Base-by-base conservation (phyloP, 495 filamentous ascomycete species). In the Penicillium antarcticum region DNA sequence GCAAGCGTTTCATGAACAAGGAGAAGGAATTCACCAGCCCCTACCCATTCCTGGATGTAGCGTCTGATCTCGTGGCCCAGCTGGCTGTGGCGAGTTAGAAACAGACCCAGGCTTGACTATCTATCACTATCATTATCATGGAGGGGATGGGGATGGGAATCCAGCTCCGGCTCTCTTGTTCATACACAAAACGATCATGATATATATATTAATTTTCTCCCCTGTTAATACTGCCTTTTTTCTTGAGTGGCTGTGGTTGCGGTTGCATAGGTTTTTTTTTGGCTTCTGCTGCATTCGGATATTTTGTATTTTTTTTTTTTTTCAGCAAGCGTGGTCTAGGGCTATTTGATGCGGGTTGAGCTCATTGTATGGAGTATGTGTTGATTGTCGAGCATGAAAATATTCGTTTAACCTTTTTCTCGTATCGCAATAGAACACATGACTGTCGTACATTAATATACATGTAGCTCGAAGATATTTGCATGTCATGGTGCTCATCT, bases 21-120 rank as follows among this genome's bases (percentile, higher is more conserved):
- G 78, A 80, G 54, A 80, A 80, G 59, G 78, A 80, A 53, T 73
- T 80, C 16, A 79, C 75, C 13, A 79, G 75, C 49, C 77, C 78
- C 9, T 79, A 81, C 62, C 78, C 78, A 3, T 81, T 79, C 69
- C 66, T 81, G 9, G 78, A 81, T 55, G 71, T 81, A 42, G 75
- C 78, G 40, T 80, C 76, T 36, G 74, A 76, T 56, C 65, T 81
- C 19, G 75, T 81, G 51, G 76, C 77, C 39, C 77, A 81, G 54
- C 59, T 81, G 47, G 78, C 78, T 42, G 71, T 75, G 45, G 72
- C 72, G 45, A 71, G 68, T 53, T 73, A 64, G n/a, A n/a, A n/a
- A n/a, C n/a, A n/a, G 45, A 45, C 37, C 33, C 33, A 31, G 21
- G 40, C 10, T 35, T 24, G 24, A 12, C 41, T 40, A n/a, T 35